Conservation (phyloP, 176 grass and related monocot species). For the Puya raimondii region DNA sequence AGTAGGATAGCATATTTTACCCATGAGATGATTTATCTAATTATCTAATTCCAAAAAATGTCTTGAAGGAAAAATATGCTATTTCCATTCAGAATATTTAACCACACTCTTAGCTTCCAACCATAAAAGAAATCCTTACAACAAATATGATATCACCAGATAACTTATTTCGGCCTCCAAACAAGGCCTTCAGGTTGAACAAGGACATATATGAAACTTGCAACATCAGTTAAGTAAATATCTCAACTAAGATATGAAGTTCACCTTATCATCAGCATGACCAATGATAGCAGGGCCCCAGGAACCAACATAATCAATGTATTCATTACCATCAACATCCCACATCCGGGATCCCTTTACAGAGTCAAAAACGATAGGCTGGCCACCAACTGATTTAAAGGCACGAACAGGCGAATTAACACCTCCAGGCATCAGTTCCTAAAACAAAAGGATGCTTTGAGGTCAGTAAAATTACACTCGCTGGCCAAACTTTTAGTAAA, state of each 20-base stretch:
- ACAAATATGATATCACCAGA: too few species aligned
- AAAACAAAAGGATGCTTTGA: constrained; percentile 12
- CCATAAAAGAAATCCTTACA: too few species aligned
- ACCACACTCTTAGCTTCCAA: too few species aligned
- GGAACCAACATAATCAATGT: constrained; percentile 98
- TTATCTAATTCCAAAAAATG: too few species aligned
- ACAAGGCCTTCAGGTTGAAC: too few species aligned
- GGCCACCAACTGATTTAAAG: constrained; percentile 94
- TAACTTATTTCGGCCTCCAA: too few species aligned
- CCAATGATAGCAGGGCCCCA: constrained; percentile 98
- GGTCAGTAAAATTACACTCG: constrained; percentile 18
- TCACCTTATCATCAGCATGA: constrained; percentile 83
- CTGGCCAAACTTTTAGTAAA: background rate
- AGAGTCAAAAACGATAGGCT: constrained; percentile 92
- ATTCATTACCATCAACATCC: constrained; percentile 98
- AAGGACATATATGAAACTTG: background rate
- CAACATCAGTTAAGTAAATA: background rate
- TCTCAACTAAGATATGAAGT: background rate
- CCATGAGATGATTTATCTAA: too few species aligned
- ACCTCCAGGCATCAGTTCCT: constrained; percentile 98
- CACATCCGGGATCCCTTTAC: constrained; percentile 94
- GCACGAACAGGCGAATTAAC: constrained; percentile 97
- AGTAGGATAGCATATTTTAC: too few species aligned
- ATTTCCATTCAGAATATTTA: too few species aligned
- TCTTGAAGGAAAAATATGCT: too few species aligned